Evolutionary conservation across 2,329 filamentous ascomycete species (phyloP), one percentile per base, ranked within the genome.

Genomic region (Aspergillus fumigatiaffinis): DNA sequence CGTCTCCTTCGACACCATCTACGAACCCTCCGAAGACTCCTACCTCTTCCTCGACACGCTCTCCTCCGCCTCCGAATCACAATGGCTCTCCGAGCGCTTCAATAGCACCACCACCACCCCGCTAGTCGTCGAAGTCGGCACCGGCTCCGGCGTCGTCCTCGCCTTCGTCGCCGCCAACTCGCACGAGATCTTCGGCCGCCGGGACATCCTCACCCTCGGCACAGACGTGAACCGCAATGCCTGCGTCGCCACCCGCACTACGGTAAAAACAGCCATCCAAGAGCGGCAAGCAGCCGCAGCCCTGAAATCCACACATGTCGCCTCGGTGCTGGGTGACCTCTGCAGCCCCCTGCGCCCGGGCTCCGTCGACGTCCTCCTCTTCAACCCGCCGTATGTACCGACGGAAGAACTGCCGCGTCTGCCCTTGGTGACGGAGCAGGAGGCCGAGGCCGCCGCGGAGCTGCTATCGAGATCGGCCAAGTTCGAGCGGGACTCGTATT

Each of bases 311-410:
- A 3, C 66, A 76, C 90, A 88, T 65, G 74, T 94, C 7, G 88
- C 86, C 44, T 83, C 87, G 20, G 71, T 88, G 26, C 86, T 86
- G 57, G 87, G 84, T 1, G 91, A 97, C 69, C 80, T 99, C 0
- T 80, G 82, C 4, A 74, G 82, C 2, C 78, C 87, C 0, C 76
- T 95, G 44, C 81, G 82, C 7, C 69, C 77, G 0, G 78, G 80
- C 2, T 75, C 76, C 42, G 82, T 96, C 4, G 94, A 99, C 70
- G 82, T 99, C 10, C 81, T 99, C 60, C 83, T 99, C 28, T 99
- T 97, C 81, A 99, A 99, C 71, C 94, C 94, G 53, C 94, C 94
- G 0, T 99, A 99, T 71, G 94, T 99, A 14, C 94, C 94, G 1
- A 95, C 92, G 2, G 82, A 87, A 26, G 84, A 86, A 44, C 76